Base-by-base conservation (phyloP, 768 basidiomycete genomes). In the Galerina sulciceps region DNA sequence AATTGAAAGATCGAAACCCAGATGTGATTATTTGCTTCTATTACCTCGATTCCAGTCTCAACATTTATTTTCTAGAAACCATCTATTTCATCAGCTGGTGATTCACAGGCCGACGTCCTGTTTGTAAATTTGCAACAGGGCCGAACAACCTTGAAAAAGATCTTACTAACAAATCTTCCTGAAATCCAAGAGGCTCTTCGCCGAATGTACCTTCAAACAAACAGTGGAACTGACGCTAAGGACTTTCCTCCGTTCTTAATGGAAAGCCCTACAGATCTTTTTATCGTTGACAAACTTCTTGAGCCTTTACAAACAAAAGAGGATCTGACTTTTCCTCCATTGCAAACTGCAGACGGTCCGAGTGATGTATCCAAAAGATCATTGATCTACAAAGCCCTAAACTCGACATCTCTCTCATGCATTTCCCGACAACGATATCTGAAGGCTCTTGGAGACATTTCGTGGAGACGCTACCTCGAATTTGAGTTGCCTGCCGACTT, bases 191-290 rank as follows among this genome's bases (percentile, higher is more conserved):
- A 45, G 11, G 37, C 26, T 18, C 44, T 52, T n/a, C 48, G 35
- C 13, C 11, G 14, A 6, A 31, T 17, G 15, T 57, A 57, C 41
- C 20, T 49, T 9, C 38, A 44, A 2, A 4, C 35, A 18, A 20
- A 57, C 15, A 15, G 47, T 36, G 57, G 37, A 40, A 34, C 26
- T 8, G 37, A 37, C 9, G 20, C 18, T 6, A 6, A 41, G 11
- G 22, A 17, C 2, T 45, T 58, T 10, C 50, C 50, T 8, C 40
- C 57, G 18, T 58, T 52, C 18, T n/a, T 58, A 10, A 58, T 51
- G 57, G 57, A 58, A 26, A 43, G 10, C 8, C 37, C 57, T 4
- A 50, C 44, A 52, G 57, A 45, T 31, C 50, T 58, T 15, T 58
- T 58, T 36, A 43, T 37, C 5, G 44, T 58, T 15, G 50, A 52